These are phyloP conservation scores for Xylogone sp. DNA, from an alignment of 2,329 filamentous ascomycete species.

Conservation along the genomic window DNA sequence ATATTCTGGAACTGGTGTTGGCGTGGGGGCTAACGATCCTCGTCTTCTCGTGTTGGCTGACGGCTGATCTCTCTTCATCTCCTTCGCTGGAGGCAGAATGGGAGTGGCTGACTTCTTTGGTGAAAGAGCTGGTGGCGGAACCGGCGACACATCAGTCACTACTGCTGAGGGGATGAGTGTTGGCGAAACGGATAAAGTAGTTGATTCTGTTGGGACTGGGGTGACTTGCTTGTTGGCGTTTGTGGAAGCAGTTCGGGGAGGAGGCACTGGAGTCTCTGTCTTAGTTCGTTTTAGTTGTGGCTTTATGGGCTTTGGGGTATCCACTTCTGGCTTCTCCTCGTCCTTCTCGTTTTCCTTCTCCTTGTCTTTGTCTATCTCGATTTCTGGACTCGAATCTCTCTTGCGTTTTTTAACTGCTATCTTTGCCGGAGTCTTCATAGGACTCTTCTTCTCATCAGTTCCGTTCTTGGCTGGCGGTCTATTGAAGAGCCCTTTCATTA, in stretches of 20 bases:
- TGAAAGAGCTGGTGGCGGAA: slow-evolving; percentile 13
- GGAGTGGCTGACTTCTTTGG: slow-evolving; percentile 30
- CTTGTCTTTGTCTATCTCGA: slow-evolving; percentile 6
- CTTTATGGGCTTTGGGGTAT: slow-evolving; percentile 19
- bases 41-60: slow-evolving; percentile 11
- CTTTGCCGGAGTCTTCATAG: slow-evolving; percentile 13
- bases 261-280: slow-evolving; percentile 53
- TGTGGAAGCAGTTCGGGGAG: slow-evolving; percentile 30
- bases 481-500: slow-evolving; percentile 37
- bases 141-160: slow-evolving; percentile 6
- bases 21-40: slow-evolving; percentile 7
- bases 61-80: slow-evolving; percentile 13
- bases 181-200: slow-evolving; percentile 1
- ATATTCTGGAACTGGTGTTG: slow-evolving; percentile 12
- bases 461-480: slow-evolving; percentile 5
- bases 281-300: slow-evolving; percentile 49
- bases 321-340: slow-evolving; percentile 12
- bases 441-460: slow-evolving; percentile 14
- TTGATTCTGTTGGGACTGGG: slow-evolving; percentile 25
- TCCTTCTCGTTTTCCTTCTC: slow-evolving; percentile 18
- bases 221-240: slow-evolving; percentile 26
- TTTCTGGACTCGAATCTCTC: slow-evolving; percentile 18
- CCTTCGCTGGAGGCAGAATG: slow-evolving; percentile 26
- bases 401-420: slow-evolving; percentile 22
- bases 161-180: slow-evolving; percentile 7